A percentile compares a stretch with the other conserved stretches of the same genome.
These are phyloP conservation scores for Cystoderma amianthinum DNA, from an alignment of 768 basidiomycete species.

Conservation along the genomic window DNA sequence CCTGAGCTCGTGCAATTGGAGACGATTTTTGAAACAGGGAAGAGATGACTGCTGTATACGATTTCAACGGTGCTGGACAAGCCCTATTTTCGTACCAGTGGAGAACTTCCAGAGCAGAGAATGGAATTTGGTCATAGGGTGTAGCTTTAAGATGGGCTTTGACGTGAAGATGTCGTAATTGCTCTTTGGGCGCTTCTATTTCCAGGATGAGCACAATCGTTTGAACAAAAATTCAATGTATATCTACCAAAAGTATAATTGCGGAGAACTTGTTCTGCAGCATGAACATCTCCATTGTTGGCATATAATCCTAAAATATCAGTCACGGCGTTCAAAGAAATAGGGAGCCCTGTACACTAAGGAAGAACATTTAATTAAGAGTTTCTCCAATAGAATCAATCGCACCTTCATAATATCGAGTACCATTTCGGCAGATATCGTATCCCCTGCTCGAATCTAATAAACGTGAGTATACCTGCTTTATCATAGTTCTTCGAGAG, in stretches of 20 bases:
- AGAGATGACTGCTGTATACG: slow-evolving; percentile 67
- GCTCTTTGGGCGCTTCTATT: too few species aligned
- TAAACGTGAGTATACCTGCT: slow-evolving; percentile 4
- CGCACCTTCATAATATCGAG: slow-evolving; percentile 51
- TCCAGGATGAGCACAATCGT: too few species aligned
- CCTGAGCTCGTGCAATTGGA: slow-evolving; percentile 60
- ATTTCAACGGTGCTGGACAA: slow-evolving; percentile 59
- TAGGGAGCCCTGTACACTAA: slow-evolving; percentile 33
- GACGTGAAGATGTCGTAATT: slow-evolving; percentile 67
- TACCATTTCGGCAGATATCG: slow-evolving; percentile 36
- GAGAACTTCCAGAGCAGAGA: slow-evolving; percentile 57
- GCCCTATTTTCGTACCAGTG: slow-evolving; percentile 65
- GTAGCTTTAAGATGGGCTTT: slow-evolving; percentile 54
- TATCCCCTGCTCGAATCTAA: slow-evolving; percentile 44
- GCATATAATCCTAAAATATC: slow-evolving; percentile 45
- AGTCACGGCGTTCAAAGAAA: slow-evolving; percentile 38
- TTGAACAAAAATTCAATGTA: slow-evolving; percentile 3
- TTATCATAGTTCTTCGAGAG: slow-evolving; percentile 3
- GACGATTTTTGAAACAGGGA: slow-evolving; percentile 45
- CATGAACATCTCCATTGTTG: slow-evolving; percentile 30
- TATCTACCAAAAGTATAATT: too few species aligned
- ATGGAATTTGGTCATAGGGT: slow-evolving; percentile 42
- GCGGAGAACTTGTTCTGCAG: slow-evolving; percentile 38
- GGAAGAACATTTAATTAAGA: slow-evolving; percentile 1
- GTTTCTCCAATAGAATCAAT: background rate